Evolutionary conservation across 768 basidiomycete genomes (phyloP), one percentile per base, ranked within the genome.

Genomic region (Kwoniella shandongensis): DNA sequence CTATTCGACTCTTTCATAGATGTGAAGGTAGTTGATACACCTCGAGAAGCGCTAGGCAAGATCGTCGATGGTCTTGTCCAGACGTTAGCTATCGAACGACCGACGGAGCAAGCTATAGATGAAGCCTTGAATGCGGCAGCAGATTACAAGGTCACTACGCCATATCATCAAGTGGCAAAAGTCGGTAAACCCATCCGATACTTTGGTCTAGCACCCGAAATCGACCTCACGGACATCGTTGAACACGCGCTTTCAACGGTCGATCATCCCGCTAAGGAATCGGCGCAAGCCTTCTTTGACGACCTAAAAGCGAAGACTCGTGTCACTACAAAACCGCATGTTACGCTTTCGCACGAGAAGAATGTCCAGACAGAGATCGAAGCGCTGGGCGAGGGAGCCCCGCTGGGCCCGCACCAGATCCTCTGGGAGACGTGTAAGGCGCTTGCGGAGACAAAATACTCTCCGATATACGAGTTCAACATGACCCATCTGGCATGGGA

Each of bases 271-370:
- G 67, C 72, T 20, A 70, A 76, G 25, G 55, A 67, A 20, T 58
- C 62, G 1, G 78, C 78, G 12, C 77, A 66, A 52, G 42, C 55
- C 4, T 81, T 89, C 57, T 88, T 84, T 81, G 65, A 73, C 0
- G 47, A 65, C 7, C 69, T 93, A 27, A 78, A 81, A 53, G 39
- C 47, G 8, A 75, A 75, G 0, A 69, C 78, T 4, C 80, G 88
- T 23, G 75, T 94, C 13, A 72, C 82, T 15, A 63, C 74, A 38
- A 77, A 81, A 3, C 91, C 93, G 1, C 96, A 98, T 76, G 81
- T 96, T 54, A 98, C 94, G 1, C 79, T 98, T 57, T 86, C 87
- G 27, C 96, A 99, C 76, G 73, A 75, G 61, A 85, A 84, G 20
- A 69, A 49, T n/a, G 75, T 76, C 2, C 49, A 41, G 0, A 72